phyloP scores from a whole-genome alignment of 2,329 filamentous ascomycete species.

The Helicocarpus griseus region DNA sequence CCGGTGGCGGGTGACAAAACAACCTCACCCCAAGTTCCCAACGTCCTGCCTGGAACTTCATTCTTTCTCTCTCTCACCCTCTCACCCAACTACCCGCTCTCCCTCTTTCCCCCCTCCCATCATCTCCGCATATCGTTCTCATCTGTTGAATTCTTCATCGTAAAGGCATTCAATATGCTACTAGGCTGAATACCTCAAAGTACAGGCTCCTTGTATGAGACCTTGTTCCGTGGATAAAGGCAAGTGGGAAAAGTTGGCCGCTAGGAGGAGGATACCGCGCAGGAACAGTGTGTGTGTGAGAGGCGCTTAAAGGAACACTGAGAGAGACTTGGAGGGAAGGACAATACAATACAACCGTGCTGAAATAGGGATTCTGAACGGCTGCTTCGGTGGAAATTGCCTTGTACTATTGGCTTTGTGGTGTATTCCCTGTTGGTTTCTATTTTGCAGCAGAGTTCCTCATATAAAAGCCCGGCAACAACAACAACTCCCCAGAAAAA shows the following conservation, averaged over 20 bases:
- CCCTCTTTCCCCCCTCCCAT: slow-evolving; percentile 9
- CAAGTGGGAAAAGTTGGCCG: slow-evolving; percentile 12
- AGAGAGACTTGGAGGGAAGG: not conserved
- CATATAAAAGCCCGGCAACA: slow-evolving; percentile 1
- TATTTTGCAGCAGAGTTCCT: slow-evolving; percentile 1
- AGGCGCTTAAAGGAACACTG: not conserved
- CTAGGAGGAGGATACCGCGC: slow-evolving; percentile 7
- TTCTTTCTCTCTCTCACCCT: not conserved
- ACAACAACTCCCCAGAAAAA: not conserved
- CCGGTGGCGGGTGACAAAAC: slow-evolving; percentile 8
- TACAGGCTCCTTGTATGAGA: slow-evolving; percentile 27
- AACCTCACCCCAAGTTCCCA: not conserved
- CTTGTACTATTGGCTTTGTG: slow-evolving; percentile 5
- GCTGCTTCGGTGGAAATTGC: slow-evolving; percentile 4
- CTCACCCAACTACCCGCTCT: not conserved
- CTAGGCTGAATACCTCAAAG: slow-evolving; percentile 21
- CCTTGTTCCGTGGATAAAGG: slow-evolving; percentile 19
- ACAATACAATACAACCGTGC: slow-evolving; percentile 2
- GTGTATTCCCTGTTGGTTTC: slow-evolving; percentile 4
- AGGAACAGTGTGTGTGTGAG: slow-evolving; percentile 4
- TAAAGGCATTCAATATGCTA: slow-evolving; percentile 33
- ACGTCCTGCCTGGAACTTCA: not conserved
- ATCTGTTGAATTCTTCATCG: slow-evolving; percentile 12
- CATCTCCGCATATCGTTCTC: slow-evolving; percentile 13
- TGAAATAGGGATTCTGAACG: not conserved